A percentile compares a stretch with the other conserved stretches of the same genome.
phyloP scores from a whole-genome alignment of 2,329 filamentous ascomycete genomes.

The Proliferodiscus dingleyae region DNA sequence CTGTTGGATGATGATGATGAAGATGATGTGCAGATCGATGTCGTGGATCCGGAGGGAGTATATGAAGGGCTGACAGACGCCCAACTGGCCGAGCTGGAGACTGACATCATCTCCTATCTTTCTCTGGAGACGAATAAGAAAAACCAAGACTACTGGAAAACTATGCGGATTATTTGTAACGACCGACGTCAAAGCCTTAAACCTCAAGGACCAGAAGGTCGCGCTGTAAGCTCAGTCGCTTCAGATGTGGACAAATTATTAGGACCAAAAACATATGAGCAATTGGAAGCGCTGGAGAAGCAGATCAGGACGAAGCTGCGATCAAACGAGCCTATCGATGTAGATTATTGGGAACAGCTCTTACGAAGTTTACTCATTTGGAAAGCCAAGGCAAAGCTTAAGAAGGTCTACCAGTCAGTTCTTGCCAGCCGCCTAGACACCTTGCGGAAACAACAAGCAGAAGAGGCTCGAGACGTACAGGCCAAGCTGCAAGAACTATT shows the following conservation, averaged over 20 bases:
- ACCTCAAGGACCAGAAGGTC: slow-evolving; percentile 54
- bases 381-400: slow-evolving; percentile 85
- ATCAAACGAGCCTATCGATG: slow-evolving; percentile 82
- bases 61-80: slow-evolving; percentile 65
- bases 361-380: slow-evolving; percentile 79
- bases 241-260: slow-evolving; percentile 86
- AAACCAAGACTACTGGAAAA: slow-evolving; percentile 90
- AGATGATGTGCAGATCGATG: slow-evolving; percentile 64
- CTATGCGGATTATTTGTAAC: slow-evolving; percentile 77
- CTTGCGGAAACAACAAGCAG: slow-evolving; percentile 61
- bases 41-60: slow-evolving; percentile 76
- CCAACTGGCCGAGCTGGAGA: slow-evolving; percentile 70
- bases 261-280: slow-evolving; percentile 76
- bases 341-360: slow-evolving; percentile 95
- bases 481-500: slow-evolving; percentile 48
- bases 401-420: slow-evolving; percentile 71
- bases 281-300: slow-evolving; percentile 79
- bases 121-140: slow-evolving; percentile 71
- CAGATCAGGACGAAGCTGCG: slow-evolving; percentile 83
- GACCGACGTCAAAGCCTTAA: slow-evolving; percentile 66
- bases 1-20: slow-evolving; percentile 80
- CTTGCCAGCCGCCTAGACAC: slow-evolving; percentile 62
- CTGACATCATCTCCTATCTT: slow-evolving; percentile 76
- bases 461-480: slow-evolving; percentile 56
- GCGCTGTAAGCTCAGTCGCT: slow-evolving; percentile 76